phyloP scores from a whole-genome alignment of 805 yeast species.

The Metschnikowia kunwiensis region DNA sequence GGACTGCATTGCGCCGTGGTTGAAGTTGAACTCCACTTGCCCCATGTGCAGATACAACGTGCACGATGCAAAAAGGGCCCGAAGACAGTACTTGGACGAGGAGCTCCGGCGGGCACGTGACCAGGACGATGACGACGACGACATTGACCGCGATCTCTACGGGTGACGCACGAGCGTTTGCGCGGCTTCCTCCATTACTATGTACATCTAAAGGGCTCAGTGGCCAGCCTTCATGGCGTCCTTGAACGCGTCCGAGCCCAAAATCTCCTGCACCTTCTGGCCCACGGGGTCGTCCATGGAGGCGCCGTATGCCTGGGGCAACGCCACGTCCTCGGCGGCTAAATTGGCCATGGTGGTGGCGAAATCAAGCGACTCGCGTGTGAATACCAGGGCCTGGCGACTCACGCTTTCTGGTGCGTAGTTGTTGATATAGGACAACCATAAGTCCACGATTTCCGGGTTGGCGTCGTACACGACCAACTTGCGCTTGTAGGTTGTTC shows the following conservation, averaged over 20 bases:
- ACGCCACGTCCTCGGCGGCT: slow-evolving; percentile 24
- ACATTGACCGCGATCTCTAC: slow-evolving; percentile 63
- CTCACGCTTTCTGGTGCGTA: slow-evolving; percentile 81
- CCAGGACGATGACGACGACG: slow-evolving; percentile 48
- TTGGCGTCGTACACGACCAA: slow-evolving; percentile 80
- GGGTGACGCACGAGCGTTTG: slow-evolving; percentile 40
- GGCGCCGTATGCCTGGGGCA: slow-evolving; percentile 32
- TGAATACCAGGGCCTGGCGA: slow-evolving; percentile 62
- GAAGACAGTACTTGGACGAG: slow-evolving; percentile 31
- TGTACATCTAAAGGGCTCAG: slow-evolving; percentile 9
- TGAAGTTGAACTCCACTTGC: slow-evolving; percentile 68
- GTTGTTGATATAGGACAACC: slow-evolving; percentile 74
- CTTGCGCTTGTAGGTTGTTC: slow-evolving; percentile 75
- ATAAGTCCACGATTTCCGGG: slow-evolving; percentile 77
- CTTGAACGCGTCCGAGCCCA: slow-evolving; percentile 69
- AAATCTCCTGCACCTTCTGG: slow-evolving; percentile 64
- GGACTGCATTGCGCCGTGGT: slow-evolving; percentile 91
- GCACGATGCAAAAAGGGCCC: slow-evolving; percentile 32
- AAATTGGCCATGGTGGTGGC: slow-evolving; percentile 35
- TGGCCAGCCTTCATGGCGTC: slow-evolving; percentile 39
- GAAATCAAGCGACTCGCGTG: slow-evolving; percentile 39
- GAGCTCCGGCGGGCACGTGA: slow-evolving; percentile 39
- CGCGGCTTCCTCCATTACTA: slow-evolving; percentile 5
- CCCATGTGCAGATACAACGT: slow-evolving; percentile 84
- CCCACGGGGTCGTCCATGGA: slow-evolving; percentile 49